Base-by-base conservation (phyloP, 176 grass and related monocot species). In the Elymus sibiricus region DNA sequence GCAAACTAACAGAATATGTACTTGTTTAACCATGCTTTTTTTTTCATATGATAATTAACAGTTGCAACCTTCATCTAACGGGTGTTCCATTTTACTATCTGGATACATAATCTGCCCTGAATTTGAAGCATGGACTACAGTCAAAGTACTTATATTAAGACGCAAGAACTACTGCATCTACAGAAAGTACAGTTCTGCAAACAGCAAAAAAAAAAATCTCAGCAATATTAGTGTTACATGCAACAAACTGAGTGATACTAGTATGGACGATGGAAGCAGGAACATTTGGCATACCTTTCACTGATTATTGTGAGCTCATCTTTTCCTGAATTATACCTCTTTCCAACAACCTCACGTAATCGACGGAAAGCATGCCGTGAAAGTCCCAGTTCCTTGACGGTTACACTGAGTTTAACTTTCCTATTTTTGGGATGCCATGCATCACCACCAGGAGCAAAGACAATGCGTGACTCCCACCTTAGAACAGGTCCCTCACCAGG, bases 351-450 rank as follows among this genome's bases (percentile, higher is more conserved):
- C 61, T 90, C 96, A 74, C 96, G 86, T 27, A 98, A 84, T 75
- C 96, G 87, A 68, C 77, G 66, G 80, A 83, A 91, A 65, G 93
- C 93, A 89, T 98, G 84, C 17, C 85, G 76, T 73, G 93, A 92
- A 86, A 98, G 92, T 60, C 96, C 92, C 39, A 95, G 86, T 82
- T 98, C 96, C 76, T 94, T 94, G 22, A 98, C 86, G 8, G 96
- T 95, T 63, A 98, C 92, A 87, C 91, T 84, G 80, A 95, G 90
- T 87, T 95, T 95, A 46, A 95, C 96, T 90, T 92, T 94, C 61
- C 92, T 95, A 67, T 98, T 95, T 85, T 98, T 94, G 2, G 93
- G 96, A 83, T 98, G 93, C 84, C 88, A 98, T 71, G 96, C 85
- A 84, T 94, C 90, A 9, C 91, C 96, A 82, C 93, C 92, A 78